Percentiles rank a stretch among this genome's conserved stretches.
Evolutionary conservation across 2,329 filamentous ascomycete genomes (phyloP).

Genomic region (Ceratocystis cacaofunesta): DNA sequence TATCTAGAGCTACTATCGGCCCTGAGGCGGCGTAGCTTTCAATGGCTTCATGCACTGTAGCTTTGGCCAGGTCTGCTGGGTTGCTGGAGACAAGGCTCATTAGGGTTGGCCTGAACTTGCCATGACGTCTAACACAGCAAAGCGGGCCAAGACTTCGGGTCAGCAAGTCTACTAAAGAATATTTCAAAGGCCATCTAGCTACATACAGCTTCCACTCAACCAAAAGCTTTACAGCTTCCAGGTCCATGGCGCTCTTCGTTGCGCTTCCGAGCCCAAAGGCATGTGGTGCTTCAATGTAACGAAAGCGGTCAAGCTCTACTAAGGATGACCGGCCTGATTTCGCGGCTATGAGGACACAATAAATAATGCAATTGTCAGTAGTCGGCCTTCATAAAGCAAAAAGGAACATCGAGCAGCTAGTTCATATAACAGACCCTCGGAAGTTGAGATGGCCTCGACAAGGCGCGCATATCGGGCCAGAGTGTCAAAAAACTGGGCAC

Average conservation of each 20-base stretch:
- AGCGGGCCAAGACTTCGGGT: background rate
- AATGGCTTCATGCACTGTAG: slow-evolving; percentile 39
- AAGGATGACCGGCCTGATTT: slow-evolving; percentile 39
- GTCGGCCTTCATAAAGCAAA: background rate
- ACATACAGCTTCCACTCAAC: slow-evolving; percentile 60
- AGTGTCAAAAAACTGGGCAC: slow-evolving; percentile 4
- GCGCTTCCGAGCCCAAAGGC: slow-evolving; percentile 27
- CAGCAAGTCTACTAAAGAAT: background rate
- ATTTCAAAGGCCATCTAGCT: background rate
- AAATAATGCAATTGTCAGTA: background rate
- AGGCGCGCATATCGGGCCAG: slow-evolving; percentile 10
- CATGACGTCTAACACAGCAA: slow-evolving; percentile 34
- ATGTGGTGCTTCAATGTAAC: slow-evolving; percentile 39
- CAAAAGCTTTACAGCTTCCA: slow-evolving; percentile 43
- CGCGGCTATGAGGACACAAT: slow-evolving; percentile 22
- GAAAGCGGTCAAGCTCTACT: slow-evolving; percentile 42
- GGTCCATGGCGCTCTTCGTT: slow-evolving; percentile 30
- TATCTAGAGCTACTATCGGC: slow-evolving; percentile 35
- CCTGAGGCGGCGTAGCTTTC: slow-evolving; percentile 28
- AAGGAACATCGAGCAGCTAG: background rate
- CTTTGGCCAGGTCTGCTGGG: slow-evolving; percentile 28
- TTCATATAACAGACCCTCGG: slow-evolving; percentile 7
- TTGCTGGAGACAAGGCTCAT: slow-evolving; percentile 51
- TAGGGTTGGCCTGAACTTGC: slow-evolving; percentile 46
- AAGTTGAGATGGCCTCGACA: slow-evolving; percentile 7